Percentiles rank a stretch among this genome's conserved stretches.
These are phyloP conservation scores for Phytophthora sansomeana DNA, from an alignment of 352 stramenopile species.

Conservation along the genomic window DNA sequence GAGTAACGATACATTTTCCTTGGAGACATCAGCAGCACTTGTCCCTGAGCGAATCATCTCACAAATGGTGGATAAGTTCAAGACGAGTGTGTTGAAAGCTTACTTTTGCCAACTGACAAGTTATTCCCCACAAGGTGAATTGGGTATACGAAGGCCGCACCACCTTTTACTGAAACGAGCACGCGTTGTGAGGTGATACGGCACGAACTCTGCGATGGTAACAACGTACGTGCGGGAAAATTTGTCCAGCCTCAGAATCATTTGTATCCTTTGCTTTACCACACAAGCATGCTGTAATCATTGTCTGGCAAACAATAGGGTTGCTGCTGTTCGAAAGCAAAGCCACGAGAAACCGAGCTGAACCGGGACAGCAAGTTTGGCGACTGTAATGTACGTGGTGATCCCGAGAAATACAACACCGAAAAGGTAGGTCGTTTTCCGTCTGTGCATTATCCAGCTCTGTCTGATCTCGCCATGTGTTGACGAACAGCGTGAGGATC, in stretches of 20 bases:
- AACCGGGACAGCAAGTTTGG: not conserved
- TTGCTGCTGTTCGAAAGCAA: not conserved
- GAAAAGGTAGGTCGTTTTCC: not conserved
- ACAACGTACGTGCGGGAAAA: not conserved
- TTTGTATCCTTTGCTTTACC: slow-evolving; percentile 5
- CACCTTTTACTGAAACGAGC: not conserved
- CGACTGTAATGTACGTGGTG: too few relatives aligned
- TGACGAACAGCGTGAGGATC: not conserved
- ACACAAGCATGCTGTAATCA: too few relatives aligned
- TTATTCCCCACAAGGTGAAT: too few relatives aligned
- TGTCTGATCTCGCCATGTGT: not conserved
- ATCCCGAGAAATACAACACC: too few relatives aligned
- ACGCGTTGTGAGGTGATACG: not conserved
- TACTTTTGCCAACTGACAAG: not conserved
- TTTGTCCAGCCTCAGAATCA: not conserved
- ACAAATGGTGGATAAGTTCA: too few relatives aligned
- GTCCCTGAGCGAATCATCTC: not conserved
- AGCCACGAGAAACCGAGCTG: not conserved
- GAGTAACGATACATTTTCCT: not conserved
- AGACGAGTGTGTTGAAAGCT: not conserved
- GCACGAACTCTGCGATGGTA: not conserved
- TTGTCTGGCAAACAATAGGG: too few relatives aligned
- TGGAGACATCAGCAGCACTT: not conserved
- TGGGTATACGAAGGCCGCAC: too few relatives aligned
- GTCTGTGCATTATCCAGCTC: slow-evolving; percentile 1